Conservation (phyloP, 2,329 filamentous ascomycete genomes). For the Cucurbitaria berberidis region DNA sequence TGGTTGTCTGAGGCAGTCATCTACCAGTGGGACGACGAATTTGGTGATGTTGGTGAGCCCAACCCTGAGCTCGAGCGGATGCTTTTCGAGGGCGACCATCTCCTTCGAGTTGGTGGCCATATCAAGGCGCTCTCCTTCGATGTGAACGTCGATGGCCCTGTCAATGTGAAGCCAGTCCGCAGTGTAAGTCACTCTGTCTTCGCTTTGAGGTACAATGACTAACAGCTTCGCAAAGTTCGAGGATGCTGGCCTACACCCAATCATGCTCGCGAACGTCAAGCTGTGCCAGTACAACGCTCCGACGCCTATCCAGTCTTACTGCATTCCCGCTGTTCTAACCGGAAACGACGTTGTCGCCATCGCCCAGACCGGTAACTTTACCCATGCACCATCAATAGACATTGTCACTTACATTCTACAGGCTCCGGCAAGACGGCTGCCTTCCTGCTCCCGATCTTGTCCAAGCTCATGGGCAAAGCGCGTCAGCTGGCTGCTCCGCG, state of each 20-base stretch:
- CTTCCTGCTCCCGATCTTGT: conserved; percentile 86
- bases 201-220: background rate
- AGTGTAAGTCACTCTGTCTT: conserved; percentile 50
- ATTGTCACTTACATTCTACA: conserved; percentile 49
- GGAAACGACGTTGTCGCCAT: conserved; percentile 85
- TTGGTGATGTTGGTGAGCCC: conserved; percentile 80
- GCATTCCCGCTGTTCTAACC: conserved; percentile 76
- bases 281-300: conserved; percentile 73
- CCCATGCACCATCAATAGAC: background rate
- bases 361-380: conserved; percentile 89
- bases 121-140: conserved; percentile 67
- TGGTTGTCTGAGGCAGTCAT: conserved; percentile 66
- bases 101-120: conserved; percentile 63
- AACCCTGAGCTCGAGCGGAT: conserved; percentile 73
- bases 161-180: conserved; percentile 56
- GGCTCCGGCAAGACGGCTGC: conserved; percentile 97
- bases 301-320: conserved; percentile 87
- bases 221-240: conserved; percentile 61
- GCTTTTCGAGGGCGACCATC: conserved; percentile 69
- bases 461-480: conserved; percentile 93
- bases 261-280: conserved; percentile 77
- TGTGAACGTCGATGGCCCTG: conserved; percentile 58
- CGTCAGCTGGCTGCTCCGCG: conserved; percentile 83
- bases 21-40: conserved; percentile 87
- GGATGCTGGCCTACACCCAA: conserved; percentile 82